Base-by-base conservation (phyloP, 2,329 filamentous ascomycete species). In the Fusarium sp. region DNA sequence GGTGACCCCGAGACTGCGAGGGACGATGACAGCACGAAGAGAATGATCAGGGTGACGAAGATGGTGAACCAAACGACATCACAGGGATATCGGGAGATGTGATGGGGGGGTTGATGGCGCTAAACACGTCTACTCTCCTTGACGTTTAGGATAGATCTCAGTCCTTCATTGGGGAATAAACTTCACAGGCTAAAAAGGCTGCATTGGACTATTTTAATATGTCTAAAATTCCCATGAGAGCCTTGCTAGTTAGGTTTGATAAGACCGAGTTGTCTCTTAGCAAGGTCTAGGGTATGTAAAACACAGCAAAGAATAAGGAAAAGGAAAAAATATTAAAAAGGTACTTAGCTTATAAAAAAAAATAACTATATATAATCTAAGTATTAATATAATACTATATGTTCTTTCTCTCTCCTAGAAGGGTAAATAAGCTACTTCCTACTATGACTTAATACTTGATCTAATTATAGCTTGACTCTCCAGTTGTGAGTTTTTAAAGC, bases 21-120 rank as follows among this genome's bases (percentile, higher is more conserved):
- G 4, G 68, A 72, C 12, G 59, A 68, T 2, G 64, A 72, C 17
- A 71, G 69, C 17, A 72, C 69, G 1, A 68, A 50, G 22, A 33
- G 43, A 11, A 72, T 72, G 5, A 71, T 71, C 7, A 64, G 37
- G 3, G 64, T 72, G 1, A 71, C 37, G 2, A 68, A 37, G 15
- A 50, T 35, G 8, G 45, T 66, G 25, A 58, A 61, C 7, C 63
- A 66, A 38, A 33, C 32, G 25, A 30, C 45, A 30, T 30, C 45
- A 30, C 45, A 50, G 27, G 45, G 45, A 30, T 50, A 50, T 10
- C 45, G 45, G 9, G 45, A 50, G 45, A 30, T 50, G 45, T 50
- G 45, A 50, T 11, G 22, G 45, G 22, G 45, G 9, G 11, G 27
- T 17, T 9, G 20, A 27, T 6, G 9, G 15, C 6, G 6, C 15